Conservation (phyloP, 257 asterid species). For the Datura wrightii region DNA sequence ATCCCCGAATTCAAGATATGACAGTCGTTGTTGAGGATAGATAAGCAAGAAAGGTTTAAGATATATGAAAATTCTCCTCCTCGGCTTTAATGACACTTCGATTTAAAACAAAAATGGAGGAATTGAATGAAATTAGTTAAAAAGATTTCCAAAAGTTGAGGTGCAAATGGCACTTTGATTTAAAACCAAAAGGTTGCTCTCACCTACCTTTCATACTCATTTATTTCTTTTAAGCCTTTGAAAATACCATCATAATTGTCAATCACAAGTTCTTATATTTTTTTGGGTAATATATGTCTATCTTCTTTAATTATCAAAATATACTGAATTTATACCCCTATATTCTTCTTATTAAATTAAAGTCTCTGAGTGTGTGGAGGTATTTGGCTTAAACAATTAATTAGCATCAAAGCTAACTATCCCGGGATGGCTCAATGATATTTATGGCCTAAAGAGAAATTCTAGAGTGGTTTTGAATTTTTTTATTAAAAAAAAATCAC, state of each 20-base stretch:
- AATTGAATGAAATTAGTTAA: background rate
- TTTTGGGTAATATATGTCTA: background rate
- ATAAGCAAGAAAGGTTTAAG: too few relatives aligned
- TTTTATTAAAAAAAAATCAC: too few relatives aligned
- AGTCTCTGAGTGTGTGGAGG: too few relatives aligned
- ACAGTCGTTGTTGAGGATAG: background rate
- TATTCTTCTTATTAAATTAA: too few relatives aligned
- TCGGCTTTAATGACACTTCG: background rate
- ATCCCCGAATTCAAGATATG: background rate
- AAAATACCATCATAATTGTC: background rate
- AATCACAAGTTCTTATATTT: background rate
- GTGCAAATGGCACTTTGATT: background rate
- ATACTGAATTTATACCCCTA: too few relatives aligned
- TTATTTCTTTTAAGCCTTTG: background rate
- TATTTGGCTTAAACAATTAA: too few relatives aligned
- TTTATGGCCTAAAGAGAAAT: too few relatives aligned
- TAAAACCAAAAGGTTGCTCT: background rate
- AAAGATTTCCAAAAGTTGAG: background rate
- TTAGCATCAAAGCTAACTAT: too few relatives aligned
- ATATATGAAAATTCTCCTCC: background rate
- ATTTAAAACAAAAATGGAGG: background rate
- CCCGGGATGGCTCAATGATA: too few relatives aligned
- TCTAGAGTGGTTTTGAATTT: too few relatives aligned
- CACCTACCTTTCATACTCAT: background rate
- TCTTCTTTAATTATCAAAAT: background rate